phyloP scores from a whole-genome alignment of 2,329 filamentous ascomycete species.

The Xylariaceae sp. region DNA sequence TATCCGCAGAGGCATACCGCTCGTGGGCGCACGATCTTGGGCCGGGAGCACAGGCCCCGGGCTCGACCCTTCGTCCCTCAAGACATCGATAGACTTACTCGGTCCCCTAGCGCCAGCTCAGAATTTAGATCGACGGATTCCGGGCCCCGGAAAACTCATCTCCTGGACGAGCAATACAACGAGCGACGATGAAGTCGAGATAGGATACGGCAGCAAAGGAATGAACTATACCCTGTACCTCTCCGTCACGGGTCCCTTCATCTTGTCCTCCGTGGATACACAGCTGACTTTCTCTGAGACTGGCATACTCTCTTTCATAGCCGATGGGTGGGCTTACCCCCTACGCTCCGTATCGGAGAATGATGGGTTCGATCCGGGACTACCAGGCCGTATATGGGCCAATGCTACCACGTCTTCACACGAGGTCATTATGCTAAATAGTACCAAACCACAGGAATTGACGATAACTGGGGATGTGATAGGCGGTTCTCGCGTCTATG shows the following conservation, averaged over 20 bases:
- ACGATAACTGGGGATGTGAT: slow-evolving; percentile 41
- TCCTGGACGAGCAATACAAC: slow-evolving; percentile 28
- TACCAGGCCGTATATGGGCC: slow-evolving; percentile 50
- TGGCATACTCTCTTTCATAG: slow-evolving; percentile 38
- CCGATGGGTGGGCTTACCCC: slow-evolving; percentile 45
- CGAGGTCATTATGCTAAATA: slow-evolving; percentile 32
- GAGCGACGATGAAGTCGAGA: slow-evolving; percentile 10
- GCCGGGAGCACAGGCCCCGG: slow-evolving; percentile 33
- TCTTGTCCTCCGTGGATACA: slow-evolving; percentile 40
- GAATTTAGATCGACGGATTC: slow-evolving; percentile 38
- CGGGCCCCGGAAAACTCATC: slow-evolving; percentile 20
- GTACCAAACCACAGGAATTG: slow-evolving; percentile 29
- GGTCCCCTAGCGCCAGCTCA: slow-evolving; percentile 38
- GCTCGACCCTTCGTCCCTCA: slow-evolving; percentile 26
- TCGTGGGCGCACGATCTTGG: slow-evolving; percentile 41
- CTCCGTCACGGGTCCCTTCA: slow-evolving; percentile 38
- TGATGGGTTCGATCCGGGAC: slow-evolving; percentile 43
- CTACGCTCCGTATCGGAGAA: slow-evolving; percentile 40
- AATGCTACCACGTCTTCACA: slow-evolving; percentile 46
- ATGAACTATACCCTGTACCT: slow-evolving; percentile 42
- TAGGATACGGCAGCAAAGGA: slow-evolving; percentile 40
- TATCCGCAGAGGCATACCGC: slow-evolving; percentile 41
- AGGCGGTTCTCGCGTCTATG: slow-evolving; percentile 46
- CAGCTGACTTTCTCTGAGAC: slow-evolving; percentile 34
- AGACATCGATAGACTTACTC: slow-evolving; percentile 35